Percentiles rank a stretch among this genome's conserved stretches.
Evolutionary conservation across 2,329 filamentous ascomycete species (phyloP).

Genomic region (Bipolaris oryzae): DNA sequence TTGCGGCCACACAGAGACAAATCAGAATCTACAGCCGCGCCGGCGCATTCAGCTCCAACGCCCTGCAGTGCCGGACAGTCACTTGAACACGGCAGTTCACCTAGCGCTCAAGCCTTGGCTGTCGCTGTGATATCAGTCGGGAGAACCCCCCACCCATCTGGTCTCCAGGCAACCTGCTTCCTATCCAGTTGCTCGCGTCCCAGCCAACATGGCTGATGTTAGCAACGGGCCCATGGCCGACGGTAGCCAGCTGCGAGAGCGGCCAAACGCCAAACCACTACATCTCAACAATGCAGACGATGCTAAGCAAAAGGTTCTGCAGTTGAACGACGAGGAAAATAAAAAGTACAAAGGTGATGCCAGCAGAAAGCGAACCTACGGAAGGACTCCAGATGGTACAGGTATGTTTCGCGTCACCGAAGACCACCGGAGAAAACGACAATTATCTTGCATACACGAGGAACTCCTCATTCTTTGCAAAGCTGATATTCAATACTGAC

Average conservation of each 20-base stretch:
- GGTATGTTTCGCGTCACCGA: conserved; percentile 62
- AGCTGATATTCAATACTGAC: conserved; percentile 24
- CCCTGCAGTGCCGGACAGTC: background rate
- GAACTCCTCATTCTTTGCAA: background rate
- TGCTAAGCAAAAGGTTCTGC: conserved; percentile 56
- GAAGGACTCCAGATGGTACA: conserved; percentile 86
- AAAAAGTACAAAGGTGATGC: conserved; percentile 56
- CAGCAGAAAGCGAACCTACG: conserved; percentile 78
- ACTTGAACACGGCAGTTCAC: conserved; percentile 27
- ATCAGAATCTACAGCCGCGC: conserved; percentile 2
- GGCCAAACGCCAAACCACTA: conserved; percentile 37
- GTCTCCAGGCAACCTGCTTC: conserved; percentile 5
- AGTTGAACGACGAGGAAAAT: conserved; percentile 58
- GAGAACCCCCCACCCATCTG: conserved; percentile 20
- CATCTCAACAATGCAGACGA: conserved; percentile 39
- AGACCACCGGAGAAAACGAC: background rate
- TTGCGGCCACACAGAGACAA: background rate
- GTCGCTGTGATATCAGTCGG: conserved; percentile 27
- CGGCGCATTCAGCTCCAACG: conserved; percentile 5
- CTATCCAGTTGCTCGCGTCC: conserved; percentile 18
- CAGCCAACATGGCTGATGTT: conserved; percentile 37
- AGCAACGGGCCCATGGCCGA: conserved; percentile 28
- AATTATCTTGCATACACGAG: conserved; percentile 2
- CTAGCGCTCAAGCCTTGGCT: conserved; percentile 24
- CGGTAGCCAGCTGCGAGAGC: conserved; percentile 39